phyloP scores from a whole-genome alignment of 345 rosid species.

The Arabidopsis suecica region DNA sequence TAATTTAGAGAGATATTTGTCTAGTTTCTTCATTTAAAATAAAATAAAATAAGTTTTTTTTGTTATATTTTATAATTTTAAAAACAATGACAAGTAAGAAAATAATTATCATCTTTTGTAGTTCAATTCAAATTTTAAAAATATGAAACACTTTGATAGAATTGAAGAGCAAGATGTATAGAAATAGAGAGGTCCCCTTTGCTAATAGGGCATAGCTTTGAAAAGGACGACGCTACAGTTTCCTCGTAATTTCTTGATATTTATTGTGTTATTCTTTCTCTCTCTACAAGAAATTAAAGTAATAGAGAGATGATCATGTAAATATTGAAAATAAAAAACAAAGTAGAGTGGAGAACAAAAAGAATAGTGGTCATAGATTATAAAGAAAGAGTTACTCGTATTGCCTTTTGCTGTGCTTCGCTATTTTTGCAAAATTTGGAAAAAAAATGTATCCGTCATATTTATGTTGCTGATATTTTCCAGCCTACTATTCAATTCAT shows the following conservation, averaged over 20 bases:
- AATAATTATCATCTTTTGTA: not conserved
- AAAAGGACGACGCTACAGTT: conserved; percentile 43
- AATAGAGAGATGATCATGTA: conserved; percentile 14
- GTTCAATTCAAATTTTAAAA: not conserved
- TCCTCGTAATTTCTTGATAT: conserved; percentile 39
- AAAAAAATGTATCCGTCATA: not conserved
- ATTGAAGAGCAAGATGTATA: conserved; percentile 20
- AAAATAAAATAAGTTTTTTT: too few species aligned
- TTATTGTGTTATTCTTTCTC: conserved; percentile 22
- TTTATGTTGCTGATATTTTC: conserved; percentile 3
- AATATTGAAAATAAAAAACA: not conserved
- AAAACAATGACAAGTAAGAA: too few species aligned
- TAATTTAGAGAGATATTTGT: too few species aligned
- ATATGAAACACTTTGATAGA: conserved; percentile 12
- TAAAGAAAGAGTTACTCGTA: conserved; percentile 14
- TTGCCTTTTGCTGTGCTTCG: conserved; percentile 32
- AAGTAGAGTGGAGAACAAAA: conserved; percentile 12
- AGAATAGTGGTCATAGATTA: conserved; percentile 3
- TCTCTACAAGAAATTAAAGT: conserved; percentile 13
- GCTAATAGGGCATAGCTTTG: conserved; percentile 43
- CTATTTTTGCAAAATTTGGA: conserved; percentile 23
- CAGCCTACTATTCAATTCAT: conserved; percentile 3
- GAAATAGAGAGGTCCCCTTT: conserved; percentile 46
- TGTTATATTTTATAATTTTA: too few species aligned
- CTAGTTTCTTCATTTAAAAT: too few species aligned